Base-by-base conservation (phyloP, 345 rosid species). In the Gossypium australe region DNA sequence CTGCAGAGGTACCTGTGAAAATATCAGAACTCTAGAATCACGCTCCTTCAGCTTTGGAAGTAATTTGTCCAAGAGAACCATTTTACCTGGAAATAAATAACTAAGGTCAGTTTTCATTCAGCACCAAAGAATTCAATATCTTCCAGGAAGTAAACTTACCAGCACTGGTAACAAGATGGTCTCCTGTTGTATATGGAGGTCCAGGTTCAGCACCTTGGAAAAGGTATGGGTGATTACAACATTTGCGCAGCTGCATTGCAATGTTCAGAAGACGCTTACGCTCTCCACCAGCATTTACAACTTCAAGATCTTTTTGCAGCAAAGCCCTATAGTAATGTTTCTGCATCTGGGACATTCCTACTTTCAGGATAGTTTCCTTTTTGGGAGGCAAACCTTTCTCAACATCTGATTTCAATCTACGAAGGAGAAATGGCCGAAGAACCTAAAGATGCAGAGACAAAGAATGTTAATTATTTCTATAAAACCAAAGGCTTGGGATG, bases 181-280 rank as follows among this genome's bases (percentile, higher is more conserved):
- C 97, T 65, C 99, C 99, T 1, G 99, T 93, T 27, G 99, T 87
- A 76, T 96, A 96, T 20, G 99, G 99, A 60, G 99, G 99, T 71
- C 99, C 99, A 56, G 99, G 99, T 80, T 96, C 99, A 65, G 98
- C 99, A 57, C 99, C 99, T 89, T 96, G 99, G 87, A 93, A 93
- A 78, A 96, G 97, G 82, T 96, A 96, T 49, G 99, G 99, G 79
- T 96, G 99, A 85, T 96, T 96, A 79, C 99, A 96, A 83, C 98
- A 93, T 76, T 96, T 96, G 67, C 99, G 98, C 72, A 96, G 79
- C 86, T 96, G 98, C 99, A 96, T 96, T 69, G 98, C 99, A 81
- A 92, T 93, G 85, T 96, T 96, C 76, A 96, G 73, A 73, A 96
- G 89, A 66, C 99, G 98, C 80, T 93, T 96, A 25, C 98, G 97